phyloP scores from a whole-genome alignment of 164 flowering plant species.

The Brasenia schreberi region DNA sequence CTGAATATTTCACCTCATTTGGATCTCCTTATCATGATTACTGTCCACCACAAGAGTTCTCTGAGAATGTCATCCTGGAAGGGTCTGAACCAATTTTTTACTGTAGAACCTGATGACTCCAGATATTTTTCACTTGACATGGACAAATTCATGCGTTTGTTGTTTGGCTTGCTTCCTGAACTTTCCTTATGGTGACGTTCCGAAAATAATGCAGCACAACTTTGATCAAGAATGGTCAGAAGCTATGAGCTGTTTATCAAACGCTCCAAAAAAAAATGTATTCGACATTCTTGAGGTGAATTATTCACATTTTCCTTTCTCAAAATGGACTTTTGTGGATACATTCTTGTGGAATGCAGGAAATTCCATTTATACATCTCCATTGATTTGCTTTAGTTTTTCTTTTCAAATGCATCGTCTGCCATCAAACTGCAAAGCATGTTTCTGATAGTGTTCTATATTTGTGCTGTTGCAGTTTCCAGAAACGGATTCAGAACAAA shows the following conservation, averaged over 20 bases:
- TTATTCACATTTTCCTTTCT: background rate
- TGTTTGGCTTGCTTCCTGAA: conserved; percentile 50
- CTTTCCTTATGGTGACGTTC: conserved; percentile 13
- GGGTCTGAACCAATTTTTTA: conserved; percentile 46
- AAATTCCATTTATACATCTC: background rate
- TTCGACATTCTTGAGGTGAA: conserved; percentile 61
- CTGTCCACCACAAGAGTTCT: conserved; percentile 22
- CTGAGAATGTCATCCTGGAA: conserved; percentile 74
- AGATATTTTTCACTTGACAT: conserved; percentile 25
- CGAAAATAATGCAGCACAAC: conserved; percentile 8
- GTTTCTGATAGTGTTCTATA: background rate
- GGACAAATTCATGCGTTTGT: conserved; percentile 59
- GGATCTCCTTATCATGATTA: conserved; percentile 20
- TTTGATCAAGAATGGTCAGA: conserved; percentile 50
- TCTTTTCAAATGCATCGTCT: background rate
- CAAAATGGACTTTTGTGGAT: background rate
- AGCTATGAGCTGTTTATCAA: conserved; percentile 59
- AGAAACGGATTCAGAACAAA: conserved; percentile 17
- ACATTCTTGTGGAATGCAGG: too few species aligned
- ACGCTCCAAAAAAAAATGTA: conserved; percentile 48
- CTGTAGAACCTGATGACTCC: conserved; percentile 27
- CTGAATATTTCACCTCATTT: conserved; percentile 29
- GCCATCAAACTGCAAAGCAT: background rate
- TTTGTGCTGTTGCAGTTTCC: conserved; percentile 22
- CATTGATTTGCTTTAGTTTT: background rate